A percentile compares a stretch with the other conserved stretches of the same genome.
These are phyloP conservation scores for Phytophthora syringae DNA, from an alignment of 352 stramenopile species.

Conservation along the genomic window DNA sequence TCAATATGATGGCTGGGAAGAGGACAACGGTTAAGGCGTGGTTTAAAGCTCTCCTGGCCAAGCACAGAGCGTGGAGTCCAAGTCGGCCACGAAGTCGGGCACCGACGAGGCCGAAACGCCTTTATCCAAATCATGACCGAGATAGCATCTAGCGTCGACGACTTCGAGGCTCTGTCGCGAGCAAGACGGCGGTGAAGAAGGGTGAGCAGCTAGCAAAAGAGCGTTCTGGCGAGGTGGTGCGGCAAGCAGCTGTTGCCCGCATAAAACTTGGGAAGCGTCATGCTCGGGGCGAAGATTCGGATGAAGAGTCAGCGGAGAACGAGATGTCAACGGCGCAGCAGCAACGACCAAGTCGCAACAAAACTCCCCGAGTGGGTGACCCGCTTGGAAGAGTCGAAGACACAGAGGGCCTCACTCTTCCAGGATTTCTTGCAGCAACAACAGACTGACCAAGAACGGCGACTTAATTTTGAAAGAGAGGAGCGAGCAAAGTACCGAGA, in stretches of 20 bases:
- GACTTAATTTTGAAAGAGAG: constrained; percentile 12
- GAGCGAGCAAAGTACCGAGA: constrained; percentile 11
- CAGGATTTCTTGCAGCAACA: constrained; percentile 4
- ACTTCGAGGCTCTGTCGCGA: not conserved
- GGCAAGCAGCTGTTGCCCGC: not conserved
- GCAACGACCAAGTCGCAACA: not conserved
- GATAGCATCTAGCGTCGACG: not conserved
- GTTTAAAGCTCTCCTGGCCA: constrained; percentile 6
- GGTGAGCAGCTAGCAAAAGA: not conserved
- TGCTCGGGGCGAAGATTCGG: not conserved
- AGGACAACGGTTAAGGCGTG: not conserved
- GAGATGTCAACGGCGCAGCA: not conserved
- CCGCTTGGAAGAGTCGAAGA: not conserved
- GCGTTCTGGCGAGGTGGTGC: constrained; percentile 5
- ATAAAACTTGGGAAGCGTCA: constrained; percentile 1
- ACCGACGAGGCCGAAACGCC: not conserved
- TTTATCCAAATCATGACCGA: constrained; percentile 3
- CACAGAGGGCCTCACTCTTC: not conserved
- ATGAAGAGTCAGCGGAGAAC: not conserved
- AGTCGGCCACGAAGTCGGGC: constrained; percentile 3
- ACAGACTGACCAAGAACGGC: not conserved
- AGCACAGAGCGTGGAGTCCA: constrained; percentile 6
- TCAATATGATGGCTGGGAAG: constrained; percentile 12
- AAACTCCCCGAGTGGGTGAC: not conserved
- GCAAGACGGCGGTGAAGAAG: not conserved